These are phyloP conservation scores for Bertia moriformis DNA, from an alignment of 2,329 filamentous ascomycete genomes.

Conservation along the genomic window DNA sequence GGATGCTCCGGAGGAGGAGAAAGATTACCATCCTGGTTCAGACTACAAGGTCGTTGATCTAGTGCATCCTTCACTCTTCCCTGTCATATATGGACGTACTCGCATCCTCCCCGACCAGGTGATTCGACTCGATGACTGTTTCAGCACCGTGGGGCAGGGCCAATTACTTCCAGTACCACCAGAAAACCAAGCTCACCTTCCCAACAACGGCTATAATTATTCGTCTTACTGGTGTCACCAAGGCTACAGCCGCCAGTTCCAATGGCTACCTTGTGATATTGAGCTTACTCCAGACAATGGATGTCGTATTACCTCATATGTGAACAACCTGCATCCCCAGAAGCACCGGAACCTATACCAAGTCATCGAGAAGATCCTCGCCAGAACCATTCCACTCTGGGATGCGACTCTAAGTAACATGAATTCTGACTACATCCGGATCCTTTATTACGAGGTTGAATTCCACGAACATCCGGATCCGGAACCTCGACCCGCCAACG, in stretches of 20 bases:
- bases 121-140: constrained; percentile 16
- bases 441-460: constrained; percentile 9
- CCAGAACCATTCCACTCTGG: constrained; percentile 27
- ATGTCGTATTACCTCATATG: constrained; percentile 29
- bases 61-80: constrained; percentile 49
- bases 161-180: constrained; percentile 9
- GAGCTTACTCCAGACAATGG: constrained; percentile 17
- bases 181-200: neutral
- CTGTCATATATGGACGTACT: constrained; percentile 35
- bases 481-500: constrained; percentile 4
- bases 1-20: constrained; percentile 26
- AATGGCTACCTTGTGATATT: constrained; percentile 35
- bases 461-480: constrained; percentile 5
- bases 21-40: constrained; percentile 48
- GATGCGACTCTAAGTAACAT: constrained; percentile 12
- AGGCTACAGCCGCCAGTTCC: constrained; percentile 14
- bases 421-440: constrained; percentile 4
- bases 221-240: neutral
- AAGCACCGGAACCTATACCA: constrained; percentile 21
- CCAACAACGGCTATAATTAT: neutral
- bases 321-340: constrained; percentile 35
- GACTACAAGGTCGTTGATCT: constrained; percentile 42
- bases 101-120: constrained; percentile 20
- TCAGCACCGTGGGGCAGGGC: constrained; percentile 11
- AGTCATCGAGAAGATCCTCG: constrained; percentile 24